A percentile compares a stretch with the other conserved stretches of the same genome.
Evolutionary conservation across 2,329 filamentous ascomycete genomes (phyloP).

Genomic region (Colletotrichum agaves): DNA sequence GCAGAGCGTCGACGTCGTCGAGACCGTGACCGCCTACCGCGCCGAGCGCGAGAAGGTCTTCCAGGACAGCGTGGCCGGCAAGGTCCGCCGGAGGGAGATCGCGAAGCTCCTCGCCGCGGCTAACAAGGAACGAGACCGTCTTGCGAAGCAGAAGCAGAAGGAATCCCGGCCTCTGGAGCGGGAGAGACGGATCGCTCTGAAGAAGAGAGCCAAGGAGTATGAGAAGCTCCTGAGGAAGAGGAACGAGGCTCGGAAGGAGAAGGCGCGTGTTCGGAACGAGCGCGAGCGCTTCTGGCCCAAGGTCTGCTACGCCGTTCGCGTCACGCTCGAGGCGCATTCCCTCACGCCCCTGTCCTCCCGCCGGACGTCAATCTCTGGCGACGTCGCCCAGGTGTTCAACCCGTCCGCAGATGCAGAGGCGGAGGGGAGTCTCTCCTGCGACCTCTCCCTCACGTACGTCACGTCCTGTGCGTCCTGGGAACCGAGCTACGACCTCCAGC

Average conservation of each 20-base stretch:
- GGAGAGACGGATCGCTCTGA: not conserved
- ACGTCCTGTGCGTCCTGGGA: slow-evolving; percentile 68
- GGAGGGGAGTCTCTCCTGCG: slow-evolving; percentile 46
- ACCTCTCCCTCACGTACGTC: slow-evolving; percentile 68
- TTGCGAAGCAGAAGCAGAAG: slow-evolving; percentile 38
- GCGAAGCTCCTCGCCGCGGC: slow-evolving; percentile 46
- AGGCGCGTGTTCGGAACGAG: slow-evolving; percentile 55
- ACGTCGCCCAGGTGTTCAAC: slow-evolving; percentile 58
- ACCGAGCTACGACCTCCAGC: slow-evolving; percentile 70
- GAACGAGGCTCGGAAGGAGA: slow-evolving; percentile 54
- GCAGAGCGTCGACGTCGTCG: slow-evolving; percentile 48
- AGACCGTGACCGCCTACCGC: slow-evolving; percentile 53
- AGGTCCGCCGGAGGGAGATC: slow-evolving; percentile 43
- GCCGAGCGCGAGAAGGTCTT: slow-evolving; percentile 55
- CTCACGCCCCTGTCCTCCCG: slow-evolving; percentile 59
- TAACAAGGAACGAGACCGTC: slow-evolving; percentile 46
- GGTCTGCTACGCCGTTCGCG: slow-evolving; percentile 59
- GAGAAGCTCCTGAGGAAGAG: slow-evolving; percentile 47
- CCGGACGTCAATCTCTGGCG: slow-evolving; percentile 62
- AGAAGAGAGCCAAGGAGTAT: slow-evolving; percentile 41
- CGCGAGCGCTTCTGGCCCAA: slow-evolving; percentile 61
- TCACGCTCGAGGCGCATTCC: slow-evolving; percentile 60
- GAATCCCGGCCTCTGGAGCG: not conserved
- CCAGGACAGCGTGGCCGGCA: slow-evolving; percentile 51
- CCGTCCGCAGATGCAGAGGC: slow-evolving; percentile 46